Evolutionary conservation across 192 early-diverging fungal species (phyloP).

Genomic region (Coemansia sp.): DNA sequence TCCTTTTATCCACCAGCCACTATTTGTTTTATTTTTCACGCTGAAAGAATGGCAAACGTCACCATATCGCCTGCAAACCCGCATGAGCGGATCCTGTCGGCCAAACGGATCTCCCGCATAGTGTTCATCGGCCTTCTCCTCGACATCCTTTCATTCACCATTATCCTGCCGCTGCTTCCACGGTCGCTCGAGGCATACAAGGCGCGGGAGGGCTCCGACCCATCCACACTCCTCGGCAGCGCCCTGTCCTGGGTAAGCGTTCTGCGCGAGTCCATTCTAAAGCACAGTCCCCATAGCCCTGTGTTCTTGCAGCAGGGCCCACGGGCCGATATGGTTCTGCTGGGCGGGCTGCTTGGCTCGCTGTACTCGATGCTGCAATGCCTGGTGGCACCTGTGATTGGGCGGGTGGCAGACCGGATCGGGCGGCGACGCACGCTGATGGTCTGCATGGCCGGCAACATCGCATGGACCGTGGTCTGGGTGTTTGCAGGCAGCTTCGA

Average conservation of each 20-base stretch:
- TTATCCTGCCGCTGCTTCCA: conserved; percentile 94
- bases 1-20: background rate
- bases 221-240: conserved; percentile 46
- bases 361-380: conserved; percentile 95
- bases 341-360: conserved; percentile 89
- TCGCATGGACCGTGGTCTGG: conserved; percentile 88
- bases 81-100: conserved; percentile 10
- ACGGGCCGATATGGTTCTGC: conserved; percentile 68
- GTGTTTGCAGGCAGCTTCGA: conserved; percentile 81
- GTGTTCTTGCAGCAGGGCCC: conserved; percentile 43
- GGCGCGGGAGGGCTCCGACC: conserved; percentile 45
- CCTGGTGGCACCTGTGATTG: conserved; percentile 81
- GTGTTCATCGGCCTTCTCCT: conserved; percentile 87
- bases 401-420: conserved; percentile 70
- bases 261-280: conserved; percentile 15
- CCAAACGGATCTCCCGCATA: conserved; percentile 42
- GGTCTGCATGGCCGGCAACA: conserved; percentile 91
- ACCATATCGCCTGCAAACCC: background rate
- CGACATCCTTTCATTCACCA: conserved; percentile 96
- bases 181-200: conserved; percentile 87
- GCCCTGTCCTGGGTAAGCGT: conserved; percentile 11
- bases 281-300: conserved; percentile 21
- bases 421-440: conserved; percentile 83
- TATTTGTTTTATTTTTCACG: background rate
- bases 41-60: background rate